phyloP scores from a whole-genome alignment of 768 basidiomycete genomes.

The Lyophyllum atratum region DNA sequence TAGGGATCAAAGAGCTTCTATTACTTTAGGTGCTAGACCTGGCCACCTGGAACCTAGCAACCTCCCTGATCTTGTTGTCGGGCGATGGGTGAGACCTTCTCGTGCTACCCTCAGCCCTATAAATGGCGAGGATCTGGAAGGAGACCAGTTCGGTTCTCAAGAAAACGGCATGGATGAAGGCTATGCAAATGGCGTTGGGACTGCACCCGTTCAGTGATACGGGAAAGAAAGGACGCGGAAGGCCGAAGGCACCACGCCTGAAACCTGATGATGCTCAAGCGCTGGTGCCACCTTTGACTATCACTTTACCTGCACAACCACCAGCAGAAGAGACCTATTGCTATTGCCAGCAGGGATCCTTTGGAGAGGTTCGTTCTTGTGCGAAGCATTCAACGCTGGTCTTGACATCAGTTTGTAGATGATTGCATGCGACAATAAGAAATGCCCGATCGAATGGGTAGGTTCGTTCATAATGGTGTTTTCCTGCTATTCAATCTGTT shows the following conservation, averaged over 20 bases:
- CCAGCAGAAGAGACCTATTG: constrained; percentile 63
- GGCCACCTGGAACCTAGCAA: constrained; percentile 45
- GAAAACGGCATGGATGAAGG: not conserved
- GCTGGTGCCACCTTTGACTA: constrained; percentile 31
- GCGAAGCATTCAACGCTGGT: not conserved
- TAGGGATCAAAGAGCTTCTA: constrained; percentile 43
- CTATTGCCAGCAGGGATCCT: constrained; percentile 78
- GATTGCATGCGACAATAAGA: constrained; percentile 80
- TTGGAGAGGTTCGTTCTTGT: constrained; percentile 63
- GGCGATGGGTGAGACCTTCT: constrained; percentile 50
- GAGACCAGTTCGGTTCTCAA: not conserved
- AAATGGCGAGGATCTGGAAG: constrained; percentile 26
- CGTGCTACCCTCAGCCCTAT: constrained; percentile 46
- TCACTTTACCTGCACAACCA: constrained; percentile 36
- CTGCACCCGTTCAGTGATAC: not conserved
- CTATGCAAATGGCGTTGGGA: not conserved
- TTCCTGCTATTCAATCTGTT: not conserved
- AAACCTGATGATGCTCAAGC: constrained; percentile 8
- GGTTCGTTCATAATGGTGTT: constrained; percentile 28
- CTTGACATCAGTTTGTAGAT: constrained; percentile 47
- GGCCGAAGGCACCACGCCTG: constrained; percentile 19
- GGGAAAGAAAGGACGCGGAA: constrained; percentile 21
- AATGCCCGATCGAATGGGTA: constrained; percentile 84
- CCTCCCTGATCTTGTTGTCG: constrained; percentile 63
- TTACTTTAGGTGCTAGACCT: constrained; percentile 36